A percentile compares a stretch with the other conserved stretches of the same genome.
Conservation (phyloP, 2,329 filamentous ascomycete genomes). For the Colletotrichum abscissum region DNA sequence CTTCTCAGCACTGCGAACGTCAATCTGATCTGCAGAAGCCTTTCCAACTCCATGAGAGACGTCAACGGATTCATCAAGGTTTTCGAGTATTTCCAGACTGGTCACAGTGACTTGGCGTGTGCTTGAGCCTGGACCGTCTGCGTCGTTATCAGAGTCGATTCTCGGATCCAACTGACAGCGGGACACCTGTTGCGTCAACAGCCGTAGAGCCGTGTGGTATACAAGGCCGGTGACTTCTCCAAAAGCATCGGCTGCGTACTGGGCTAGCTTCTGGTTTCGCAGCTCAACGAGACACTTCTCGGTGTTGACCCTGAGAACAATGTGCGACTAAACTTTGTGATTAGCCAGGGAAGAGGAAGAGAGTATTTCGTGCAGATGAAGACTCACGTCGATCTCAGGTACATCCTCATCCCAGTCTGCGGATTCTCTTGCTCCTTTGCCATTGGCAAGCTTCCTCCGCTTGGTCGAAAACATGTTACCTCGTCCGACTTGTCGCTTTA, state of each 20-base stretch:
- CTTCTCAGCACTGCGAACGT: constrained; percentile 60
- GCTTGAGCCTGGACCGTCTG: constrained; percentile 39
- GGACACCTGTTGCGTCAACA: constrained; percentile 75
- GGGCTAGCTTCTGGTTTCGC: constrained; percentile 80
- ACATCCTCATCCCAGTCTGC: constrained; percentile 51
- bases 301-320: constrained; percentile 84
- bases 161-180: constrained; percentile 72
- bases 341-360: constrained; percentile 39
- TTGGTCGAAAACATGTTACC: constrained; percentile 57
- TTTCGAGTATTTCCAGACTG: constrained; percentile 67
- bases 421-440: constrained; percentile 50
- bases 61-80: constrained; percentile 63
- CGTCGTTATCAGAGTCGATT: constrained; percentile 56
- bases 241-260: constrained; percentile 77
- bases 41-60: constrained; percentile 69
- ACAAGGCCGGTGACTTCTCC: constrained; percentile 81
- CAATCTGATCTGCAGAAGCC: constrained; percentile 57
- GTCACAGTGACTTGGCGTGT: constrained; percentile 54
- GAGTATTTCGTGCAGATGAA: not conserved
- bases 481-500: constrained; percentile 64
- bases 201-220: constrained; percentile 78
- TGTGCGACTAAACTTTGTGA: constrained; percentile 66
- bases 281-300: constrained; percentile 86
- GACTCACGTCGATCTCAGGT: constrained; percentile 65
- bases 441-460: constrained; percentile 65